These are phyloP conservation scores for Xylariaceae sp. DNA, from an alignment of 2,329 filamentous ascomycete genomes.

Conservation along the genomic window DNA sequence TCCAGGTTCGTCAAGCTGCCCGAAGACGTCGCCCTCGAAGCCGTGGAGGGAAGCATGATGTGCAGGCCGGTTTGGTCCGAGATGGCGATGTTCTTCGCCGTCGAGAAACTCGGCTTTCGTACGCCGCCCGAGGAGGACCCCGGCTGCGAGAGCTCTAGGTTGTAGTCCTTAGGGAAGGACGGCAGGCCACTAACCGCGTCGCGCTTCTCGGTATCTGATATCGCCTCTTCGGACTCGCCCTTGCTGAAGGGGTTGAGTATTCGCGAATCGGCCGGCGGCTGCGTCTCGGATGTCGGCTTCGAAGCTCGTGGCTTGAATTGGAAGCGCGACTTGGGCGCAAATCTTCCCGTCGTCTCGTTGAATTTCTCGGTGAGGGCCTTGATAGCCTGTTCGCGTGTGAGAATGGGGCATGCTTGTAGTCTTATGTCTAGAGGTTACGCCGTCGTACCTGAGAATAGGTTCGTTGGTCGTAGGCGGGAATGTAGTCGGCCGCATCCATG, in stretches of 20 bases:
- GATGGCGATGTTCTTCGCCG: constrained; percentile 64
- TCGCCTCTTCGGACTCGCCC: constrained; percentile 18
- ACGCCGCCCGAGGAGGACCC: constrained; percentile 37
- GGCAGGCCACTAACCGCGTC: constrained; percentile 46
- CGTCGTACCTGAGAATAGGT: constrained; percentile 73
- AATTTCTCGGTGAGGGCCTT: constrained; percentile 81
- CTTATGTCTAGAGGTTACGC: not conserved
- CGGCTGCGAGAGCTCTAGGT: constrained; percentile 54
- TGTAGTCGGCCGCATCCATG: constrained; percentile 77
- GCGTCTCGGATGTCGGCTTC: constrained; percentile 49
- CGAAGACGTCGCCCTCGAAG: constrained; percentile 71
- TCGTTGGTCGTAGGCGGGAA: constrained; percentile 88
- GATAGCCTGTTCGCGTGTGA: constrained; percentile 59
- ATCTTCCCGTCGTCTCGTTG: constrained; percentile 66
- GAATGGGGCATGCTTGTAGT: not conserved
- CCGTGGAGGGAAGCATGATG: constrained; percentile 74
- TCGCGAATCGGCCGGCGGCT: constrained; percentile 43
- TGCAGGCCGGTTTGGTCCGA: constrained; percentile 68
- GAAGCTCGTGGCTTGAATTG: constrained; percentile 71
- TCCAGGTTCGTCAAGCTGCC: constrained; percentile 72
- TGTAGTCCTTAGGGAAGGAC: constrained; percentile 53
- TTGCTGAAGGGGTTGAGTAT: constrained; percentile 22
- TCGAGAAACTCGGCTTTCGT: constrained; percentile 66
- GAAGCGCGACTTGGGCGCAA: constrained; percentile 79
- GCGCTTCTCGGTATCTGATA: constrained; percentile 32